phyloP scores from a whole-genome alignment of 2,329 filamentous ascomycete genomes.

The Exophiala bonariae region DNA sequence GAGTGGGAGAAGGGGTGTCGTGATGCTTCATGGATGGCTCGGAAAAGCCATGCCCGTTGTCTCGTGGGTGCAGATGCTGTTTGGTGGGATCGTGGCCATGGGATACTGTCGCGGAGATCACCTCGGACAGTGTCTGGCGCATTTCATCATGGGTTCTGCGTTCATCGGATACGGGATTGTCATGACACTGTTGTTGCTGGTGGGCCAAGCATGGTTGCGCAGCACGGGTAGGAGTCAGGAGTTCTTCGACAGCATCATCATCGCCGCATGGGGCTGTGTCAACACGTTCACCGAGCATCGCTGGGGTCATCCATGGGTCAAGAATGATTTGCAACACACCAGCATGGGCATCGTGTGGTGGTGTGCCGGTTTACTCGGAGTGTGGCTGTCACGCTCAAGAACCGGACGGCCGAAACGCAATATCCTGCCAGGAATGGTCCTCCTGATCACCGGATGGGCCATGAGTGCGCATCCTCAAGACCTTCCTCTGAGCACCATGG shows the following conservation, averaged over 20 bases:
- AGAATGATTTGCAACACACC: slow-evolving; percentile 95
- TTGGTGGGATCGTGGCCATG: slow-evolving; percentile 87
- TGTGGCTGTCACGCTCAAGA: slow-evolving; percentile 86
- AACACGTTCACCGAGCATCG: slow-evolving; percentile 98
- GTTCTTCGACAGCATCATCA: slow-evolving; percentile 91
- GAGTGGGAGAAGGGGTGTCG: slow-evolving; percentile 61
- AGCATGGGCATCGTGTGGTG: slow-evolving; percentile 99
- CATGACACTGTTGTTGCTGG: slow-evolving; percentile 80
- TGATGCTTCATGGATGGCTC: slow-evolving; percentile 73
- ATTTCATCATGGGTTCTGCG: slow-evolving; percentile 98
- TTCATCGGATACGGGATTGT: slow-evolving; percentile 94
- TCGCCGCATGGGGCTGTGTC: slow-evolving; percentile 92
- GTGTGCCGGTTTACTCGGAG: slow-evolving; percentile 84
- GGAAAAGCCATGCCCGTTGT: slow-evolving; percentile 86
- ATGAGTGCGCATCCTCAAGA: slow-evolving; percentile 92
- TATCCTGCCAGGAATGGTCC: slow-evolving; percentile 86
- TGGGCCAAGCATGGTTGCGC: slow-evolving; percentile 84
- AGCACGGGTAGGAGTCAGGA: slow-evolving; percentile 86
- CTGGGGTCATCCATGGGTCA: slow-evolving; percentile 86
- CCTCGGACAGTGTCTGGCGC: slow-evolving; percentile 85
- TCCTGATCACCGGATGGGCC: slow-evolving; percentile 88
- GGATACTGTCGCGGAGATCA: slow-evolving; percentile 94
- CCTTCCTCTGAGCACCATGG: slow-evolving; percentile 78
- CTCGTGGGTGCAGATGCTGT: slow-evolving; percentile 91
- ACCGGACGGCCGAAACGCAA: slow-evolving; percentile 88